Base-by-base conservation (phyloP, 164 flowering plant genomes). In the Amborella trichopoda region DNA sequence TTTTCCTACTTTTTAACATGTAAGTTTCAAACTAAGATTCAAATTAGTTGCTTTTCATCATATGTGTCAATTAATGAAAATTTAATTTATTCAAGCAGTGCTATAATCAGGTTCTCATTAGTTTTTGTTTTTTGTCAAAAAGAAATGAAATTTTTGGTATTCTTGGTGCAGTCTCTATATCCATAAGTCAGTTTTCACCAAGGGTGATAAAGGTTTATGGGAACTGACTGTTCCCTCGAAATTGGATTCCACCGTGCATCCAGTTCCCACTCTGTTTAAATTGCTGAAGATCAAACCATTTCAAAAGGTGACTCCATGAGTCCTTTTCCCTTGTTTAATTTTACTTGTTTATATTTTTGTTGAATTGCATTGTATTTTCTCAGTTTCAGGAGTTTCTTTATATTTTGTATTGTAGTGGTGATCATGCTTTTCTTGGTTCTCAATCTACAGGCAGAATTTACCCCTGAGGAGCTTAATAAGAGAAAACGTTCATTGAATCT, bases 371-470 rank as follows among this genome's bases (percentile, higher is more conserved):
- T n/a, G n/a, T n/a, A n/a, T n/a, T n/a, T n/a, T n/a, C n/a, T n/a
- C n/a, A n/a, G n/a, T n/a, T n/a, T n/a, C n/a, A n/a, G n/a, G n/a
- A n/a, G n/a, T n/a, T n/a, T n/a, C n/a, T n/a, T n/a, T n/a, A n/a
- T n/a, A n/a, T n/a, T n/a, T n/a, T n/a, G n/a, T n/a, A n/a, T n/a
- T n/a, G n/a, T n/a, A n/a, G n/a, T n/a, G n/a, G n/a, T n/a, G n/a
- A n/a, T n/a, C n/a, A n/a, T n/a, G n/a, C n/a, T n/a, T n/a, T n/a
- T n/a, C 53, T 26, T 55, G 18, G 9, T 32, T 19, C 48, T 25
- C 33, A 46, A 40, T 26, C n/a, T 39, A 36, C 72, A 83, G 87
- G 93, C 88, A 48, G 84, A 77, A 41, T 83, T 80, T 54, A 75
- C 80, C 11, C 82, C 82, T 1, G 77, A 75, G 36, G 87, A 80